Evolutionary conservation across 805 yeast genomes (phyloP), one percentile per base, ranked within the genome.

Genomic region (Candida verbasci): DNA sequence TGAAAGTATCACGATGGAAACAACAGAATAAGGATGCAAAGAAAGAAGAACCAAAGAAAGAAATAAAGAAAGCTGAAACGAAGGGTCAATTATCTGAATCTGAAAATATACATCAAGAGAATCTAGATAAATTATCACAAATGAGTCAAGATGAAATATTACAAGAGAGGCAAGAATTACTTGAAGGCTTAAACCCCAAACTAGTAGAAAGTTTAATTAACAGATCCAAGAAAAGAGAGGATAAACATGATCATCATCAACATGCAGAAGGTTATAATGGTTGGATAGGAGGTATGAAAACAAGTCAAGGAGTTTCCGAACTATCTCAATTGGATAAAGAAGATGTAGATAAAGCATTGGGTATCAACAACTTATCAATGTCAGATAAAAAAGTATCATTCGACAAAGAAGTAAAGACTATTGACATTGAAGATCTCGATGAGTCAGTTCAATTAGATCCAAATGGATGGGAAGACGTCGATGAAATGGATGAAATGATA

Each of bases 101-200:
- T 0, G 89, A 83, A 45, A 72, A 76, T 51, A 86, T 88, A 16
- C 91, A 86, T 53, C 54, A 73, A 38, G 95, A 88, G 50, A 89
- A 87, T 55, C 56, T 84, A 42, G 74, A 78, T 25, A 65, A 70
- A 27, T 54, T 89, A 38, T 62, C 76, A 24, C 55, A 60, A 10
- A 81, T 88, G 89, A 64, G 81, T 2, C 70, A 67, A 2, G 81
- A 74, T 12, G 87, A 88, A 50, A 72, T 86, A 24, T 64, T 70
- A 23, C 58, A 65, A 31, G 91, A 86, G 45, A 70, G 76, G 44
- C 73, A 75, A 43, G 95, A 86, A 48, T 58, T 89, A 24, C 45
- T 86, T 35, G 69, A 68, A n/a, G 66, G 72, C 0, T 62, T 89
- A 53, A 81, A 85, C 55, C 94, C 95, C 0, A 69, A 68, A 38